Conservation (phyloP, 495 filamentous ascomycete genomes). For the Neurospora tetrasperma region DNA sequence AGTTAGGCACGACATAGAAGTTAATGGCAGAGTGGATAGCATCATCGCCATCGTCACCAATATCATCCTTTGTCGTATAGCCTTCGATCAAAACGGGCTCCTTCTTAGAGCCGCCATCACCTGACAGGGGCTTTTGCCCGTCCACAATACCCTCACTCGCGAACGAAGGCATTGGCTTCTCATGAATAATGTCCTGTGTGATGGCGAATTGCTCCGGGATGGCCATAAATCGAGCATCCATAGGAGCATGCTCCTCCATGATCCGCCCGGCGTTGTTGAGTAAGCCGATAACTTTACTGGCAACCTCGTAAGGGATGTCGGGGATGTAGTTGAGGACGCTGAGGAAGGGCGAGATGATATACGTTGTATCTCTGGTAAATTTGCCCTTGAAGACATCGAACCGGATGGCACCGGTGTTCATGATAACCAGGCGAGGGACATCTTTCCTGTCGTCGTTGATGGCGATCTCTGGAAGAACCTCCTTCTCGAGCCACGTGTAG, state of each 20-base stretch:
- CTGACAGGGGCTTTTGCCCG: constrained; percentile 19
- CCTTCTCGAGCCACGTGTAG: constrained; percentile 66
- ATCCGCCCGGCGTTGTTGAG: constrained; percentile 64
- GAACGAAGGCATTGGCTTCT: not conserved
- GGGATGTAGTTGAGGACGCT: constrained; percentile 68
- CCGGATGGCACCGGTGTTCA: constrained; percentile 83
- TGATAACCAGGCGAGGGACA: constrained; percentile 54
- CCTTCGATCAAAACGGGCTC: constrained; percentile 51
- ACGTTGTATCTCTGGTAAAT: constrained; percentile 79
- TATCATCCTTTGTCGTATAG: constrained; percentile 84
- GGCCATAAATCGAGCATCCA: constrained; percentile 25
- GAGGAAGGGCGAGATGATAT: constrained; percentile 79
- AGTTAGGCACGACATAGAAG: constrained; percentile 73
- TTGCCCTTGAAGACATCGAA: constrained; percentile 90
- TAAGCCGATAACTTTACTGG: constrained; percentile 56
- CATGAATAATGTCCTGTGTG: constrained; percentile 18
- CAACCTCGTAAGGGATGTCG: constrained; percentile 66
- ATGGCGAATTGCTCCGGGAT: constrained; percentile 30
- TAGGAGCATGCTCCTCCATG: constrained; percentile 17
- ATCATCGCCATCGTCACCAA: constrained; percentile 81
- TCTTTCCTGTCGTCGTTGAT: constrained; percentile 25
- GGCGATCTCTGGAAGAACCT: constrained; percentile 58
- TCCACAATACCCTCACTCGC: not conserved
- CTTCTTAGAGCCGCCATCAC: not conserved
- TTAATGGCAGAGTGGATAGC: constrained; percentile 65